These are phyloP conservation scores for Rosa lucieae DNA, from an alignment of 306 rosid genomes.

Conservation along the genomic window DNA sequence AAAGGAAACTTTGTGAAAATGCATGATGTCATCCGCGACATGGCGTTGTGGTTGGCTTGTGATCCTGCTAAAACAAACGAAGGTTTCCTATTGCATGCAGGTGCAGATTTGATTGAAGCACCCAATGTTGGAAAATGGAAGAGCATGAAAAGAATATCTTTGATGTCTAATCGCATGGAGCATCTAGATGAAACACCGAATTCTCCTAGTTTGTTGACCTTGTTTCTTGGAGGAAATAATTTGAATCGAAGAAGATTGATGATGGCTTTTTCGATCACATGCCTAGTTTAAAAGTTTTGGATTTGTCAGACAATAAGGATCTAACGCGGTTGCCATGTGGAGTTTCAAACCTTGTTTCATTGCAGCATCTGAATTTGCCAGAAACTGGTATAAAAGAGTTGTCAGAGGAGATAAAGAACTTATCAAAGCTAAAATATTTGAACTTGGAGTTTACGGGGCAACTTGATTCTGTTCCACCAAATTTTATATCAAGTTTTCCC, in stretches of 20 bases:
- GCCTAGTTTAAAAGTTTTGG: conserved; percentile 9
- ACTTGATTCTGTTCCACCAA: neutral
- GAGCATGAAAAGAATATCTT: neutral
- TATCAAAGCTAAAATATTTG: conserved; percentile 2
- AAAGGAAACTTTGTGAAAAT: neutral
- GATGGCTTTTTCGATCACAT: neutral
- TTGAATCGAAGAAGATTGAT: neutral
- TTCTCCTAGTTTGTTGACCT: conserved; percentile 11
- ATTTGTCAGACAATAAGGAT: neutral
- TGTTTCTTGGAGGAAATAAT: neutral
- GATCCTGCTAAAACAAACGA: neutral
- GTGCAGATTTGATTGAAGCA: neutral
- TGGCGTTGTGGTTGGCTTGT: neutral
- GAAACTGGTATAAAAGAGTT: neutral
- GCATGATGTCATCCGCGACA: conserved; percentile 11
- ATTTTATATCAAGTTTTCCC: conserved; percentile 2
- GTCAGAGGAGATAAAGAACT: neutral
- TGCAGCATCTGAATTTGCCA: conserved; percentile 4
- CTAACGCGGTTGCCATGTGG: neutral
- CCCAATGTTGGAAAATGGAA: neutral
- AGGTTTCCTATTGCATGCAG: neutral
- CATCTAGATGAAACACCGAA: neutral
- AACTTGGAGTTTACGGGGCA: neutral
- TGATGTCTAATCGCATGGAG: neutral
- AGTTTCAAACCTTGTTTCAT: neutral